phyloP scores from a whole-genome alignment of 73 alveolate genomes.

The Halteria grandinella region DNA sequence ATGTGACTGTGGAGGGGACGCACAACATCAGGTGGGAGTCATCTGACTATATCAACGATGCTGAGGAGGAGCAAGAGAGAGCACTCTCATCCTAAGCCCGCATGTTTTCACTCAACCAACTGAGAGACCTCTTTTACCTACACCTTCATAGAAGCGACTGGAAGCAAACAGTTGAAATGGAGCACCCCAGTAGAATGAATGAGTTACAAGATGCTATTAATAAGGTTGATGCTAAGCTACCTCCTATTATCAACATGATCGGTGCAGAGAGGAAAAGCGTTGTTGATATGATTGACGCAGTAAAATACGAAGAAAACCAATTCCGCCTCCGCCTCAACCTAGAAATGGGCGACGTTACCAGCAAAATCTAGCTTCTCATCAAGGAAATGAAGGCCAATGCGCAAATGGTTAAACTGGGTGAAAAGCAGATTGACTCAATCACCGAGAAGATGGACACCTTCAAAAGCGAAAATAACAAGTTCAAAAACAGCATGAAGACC shows the following conservation, averaged over 20 bases:
- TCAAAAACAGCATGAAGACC: constrained; percentile 6
- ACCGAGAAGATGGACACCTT: constrained; percentile 29
- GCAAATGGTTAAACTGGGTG: constrained; percentile 19
- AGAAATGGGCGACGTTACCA: too few relatives aligned
- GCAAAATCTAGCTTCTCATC: too few relatives aligned
- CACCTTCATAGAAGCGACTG: constrained; percentile 22
- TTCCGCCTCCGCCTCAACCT: too few relatives aligned
- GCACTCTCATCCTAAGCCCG: too few relatives aligned
- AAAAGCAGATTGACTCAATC: constrained; percentile 2
- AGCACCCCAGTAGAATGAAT: too few relatives aligned
- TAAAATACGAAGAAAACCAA: too few relatives aligned
- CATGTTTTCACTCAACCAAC: constrained; percentile 16
- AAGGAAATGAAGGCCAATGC: constrained; percentile 26
- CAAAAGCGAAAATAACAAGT: constrained; percentile 6
- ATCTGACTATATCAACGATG: neutral
- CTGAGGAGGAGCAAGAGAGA: neutral
- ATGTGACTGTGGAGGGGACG: neutral
- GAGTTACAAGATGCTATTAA: too few relatives aligned
- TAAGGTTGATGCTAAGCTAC: too few relatives aligned
- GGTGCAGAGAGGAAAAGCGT: too few relatives aligned
- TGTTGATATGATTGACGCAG: too few relatives aligned
- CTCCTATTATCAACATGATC: too few relatives aligned
- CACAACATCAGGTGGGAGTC: too few relatives aligned
- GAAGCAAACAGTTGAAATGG: neutral
- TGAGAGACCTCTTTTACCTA: constrained; percentile 3